These are phyloP conservation scores for Trichoderma gracile DNA, from an alignment of 2,329 filamentous ascomycete species.

Conservation along the genomic window DNA sequence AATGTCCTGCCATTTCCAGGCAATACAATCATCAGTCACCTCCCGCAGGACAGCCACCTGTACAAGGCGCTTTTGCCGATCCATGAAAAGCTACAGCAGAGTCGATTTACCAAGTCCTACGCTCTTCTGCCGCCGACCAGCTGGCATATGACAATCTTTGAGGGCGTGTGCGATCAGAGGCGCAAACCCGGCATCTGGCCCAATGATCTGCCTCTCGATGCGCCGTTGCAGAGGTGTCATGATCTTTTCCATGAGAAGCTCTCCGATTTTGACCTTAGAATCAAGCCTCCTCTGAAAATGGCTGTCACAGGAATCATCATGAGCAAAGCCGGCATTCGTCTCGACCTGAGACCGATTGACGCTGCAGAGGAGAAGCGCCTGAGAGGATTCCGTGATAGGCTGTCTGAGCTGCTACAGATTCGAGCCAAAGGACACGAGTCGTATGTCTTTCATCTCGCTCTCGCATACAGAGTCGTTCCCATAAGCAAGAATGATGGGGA, in stretches of 20 bases:
- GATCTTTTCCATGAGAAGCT: not conserved
- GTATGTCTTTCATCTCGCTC: constrained; percentile 3
- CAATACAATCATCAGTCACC: not conserved
- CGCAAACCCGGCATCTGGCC: not conserved
- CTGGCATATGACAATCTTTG: constrained; percentile 11
- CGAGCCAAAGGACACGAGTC: not conserved
- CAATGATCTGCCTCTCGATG: not conserved
- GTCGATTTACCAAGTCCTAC: not conserved
- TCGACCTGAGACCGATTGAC: not conserved
- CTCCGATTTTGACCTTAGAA: not conserved
- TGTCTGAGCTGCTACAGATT: not conserved
- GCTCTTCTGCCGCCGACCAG: not conserved
- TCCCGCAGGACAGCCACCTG: not conserved
- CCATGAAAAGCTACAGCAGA: not conserved
- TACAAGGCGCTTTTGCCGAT: not conserved
- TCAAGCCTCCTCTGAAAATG: not conserved
- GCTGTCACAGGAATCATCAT: not conserved
- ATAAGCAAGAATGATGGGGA: not conserved
- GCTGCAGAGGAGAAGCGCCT: constrained; percentile 1
- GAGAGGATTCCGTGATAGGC: not conserved
- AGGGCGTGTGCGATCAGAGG: not conserved
- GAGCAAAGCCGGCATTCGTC: not conserved
- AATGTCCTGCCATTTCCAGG: constrained; percentile 1
- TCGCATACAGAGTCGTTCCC: not conserved
- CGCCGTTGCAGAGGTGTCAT: not conserved